Conservation (phyloP, 2,329 filamentous ascomycete species). For the Colletotrichum falcatum region DNA sequence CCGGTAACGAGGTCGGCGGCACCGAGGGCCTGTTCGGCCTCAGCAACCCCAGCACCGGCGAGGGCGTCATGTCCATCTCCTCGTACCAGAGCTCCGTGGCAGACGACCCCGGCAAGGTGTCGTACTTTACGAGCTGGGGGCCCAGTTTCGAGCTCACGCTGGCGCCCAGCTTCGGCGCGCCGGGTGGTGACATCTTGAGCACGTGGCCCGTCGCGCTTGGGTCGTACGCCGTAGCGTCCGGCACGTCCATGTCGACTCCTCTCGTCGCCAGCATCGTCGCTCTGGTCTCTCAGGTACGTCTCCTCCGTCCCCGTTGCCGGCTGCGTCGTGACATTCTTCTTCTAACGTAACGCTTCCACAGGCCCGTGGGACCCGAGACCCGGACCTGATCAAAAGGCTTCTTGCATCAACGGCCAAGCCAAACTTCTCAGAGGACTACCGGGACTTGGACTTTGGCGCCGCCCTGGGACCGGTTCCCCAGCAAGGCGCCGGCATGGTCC, state of each 20-base stretch:
- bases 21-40: constrained; percentile 61
- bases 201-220: constrained; percentile 63
- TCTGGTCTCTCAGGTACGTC: constrained; percentile 61
- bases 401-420: constrained; percentile 63
- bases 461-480: constrained; percentile 65
- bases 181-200: constrained; percentile 69
- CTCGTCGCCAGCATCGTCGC: constrained; percentile 67
- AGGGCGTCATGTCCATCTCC: constrained; percentile 61
- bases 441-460: neutral
- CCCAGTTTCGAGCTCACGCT: constrained; percentile 69
- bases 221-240: constrained; percentile 64
- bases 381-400: constrained; percentile 60
- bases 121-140: constrained; percentile 68
- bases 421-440: constrained; percentile 46
- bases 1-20: constrained; percentile 60
- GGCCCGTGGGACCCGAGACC: constrained; percentile 59
- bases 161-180: constrained; percentile 66
- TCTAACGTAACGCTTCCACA: constrained; percentile 4
- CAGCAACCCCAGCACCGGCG: constrained; percentile 61
- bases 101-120: constrained; percentile 10
- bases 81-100: constrained; percentile 59
- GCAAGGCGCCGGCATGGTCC: constrained; percentile 70
- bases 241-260: constrained; percentile 72
- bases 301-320: neutral
- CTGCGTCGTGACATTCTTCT: no score